Percentiles rank a stretch among this genome's conserved stretches.
Evolutionary conservation across 371 early-diverging fungal genomes (phyloP).

Genomic region (Mortierella sp.): DNA sequence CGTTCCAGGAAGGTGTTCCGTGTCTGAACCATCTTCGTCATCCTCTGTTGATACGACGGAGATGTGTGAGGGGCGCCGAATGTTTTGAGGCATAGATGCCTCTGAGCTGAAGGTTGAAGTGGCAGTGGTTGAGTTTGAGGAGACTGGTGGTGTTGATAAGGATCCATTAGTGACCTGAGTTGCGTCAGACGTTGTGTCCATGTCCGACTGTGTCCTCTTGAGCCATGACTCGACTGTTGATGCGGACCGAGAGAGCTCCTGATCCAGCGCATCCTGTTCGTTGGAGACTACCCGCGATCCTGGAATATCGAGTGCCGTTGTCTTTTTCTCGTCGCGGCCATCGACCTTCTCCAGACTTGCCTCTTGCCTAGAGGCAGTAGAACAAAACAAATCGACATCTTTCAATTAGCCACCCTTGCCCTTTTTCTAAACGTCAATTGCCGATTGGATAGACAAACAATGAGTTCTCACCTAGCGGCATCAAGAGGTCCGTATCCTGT

Average conservation of each 20-base stretch:
- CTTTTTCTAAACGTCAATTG: neutral
- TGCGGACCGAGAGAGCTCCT: conserved; percentile 30
- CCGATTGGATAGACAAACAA: neutral
- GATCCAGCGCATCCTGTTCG: conserved; percentile 21
- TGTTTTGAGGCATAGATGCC: neutral
- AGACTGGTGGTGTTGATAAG: neutral
- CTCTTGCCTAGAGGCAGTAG: neutral
- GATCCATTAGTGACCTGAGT: neutral
- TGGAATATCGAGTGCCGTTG: conserved; percentile 7
- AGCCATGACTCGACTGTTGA: conserved; percentile 46
- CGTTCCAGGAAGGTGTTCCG: conserved; percentile 25
- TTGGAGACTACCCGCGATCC: neutral
- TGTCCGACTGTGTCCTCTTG: conserved; percentile 14
- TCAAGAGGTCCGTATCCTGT: neutral
- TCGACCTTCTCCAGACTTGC: neutral
- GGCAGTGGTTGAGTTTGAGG: conserved; percentile 2
- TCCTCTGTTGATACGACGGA: conserved; percentile 26
- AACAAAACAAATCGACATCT: neutral
- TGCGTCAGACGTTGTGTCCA: neutral
- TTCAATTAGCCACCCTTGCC: neutral
- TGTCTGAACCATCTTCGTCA: conserved; percentile 34
- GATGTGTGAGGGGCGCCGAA: conserved; percentile 33
- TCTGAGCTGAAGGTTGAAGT: neutral
- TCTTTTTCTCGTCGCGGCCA: neutral
- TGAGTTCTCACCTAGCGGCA: neutral